Evolutionary conservation across 495 filamentous ascomycete species (phyloP).

Genomic region (Hypoxylon rickii): DNA sequence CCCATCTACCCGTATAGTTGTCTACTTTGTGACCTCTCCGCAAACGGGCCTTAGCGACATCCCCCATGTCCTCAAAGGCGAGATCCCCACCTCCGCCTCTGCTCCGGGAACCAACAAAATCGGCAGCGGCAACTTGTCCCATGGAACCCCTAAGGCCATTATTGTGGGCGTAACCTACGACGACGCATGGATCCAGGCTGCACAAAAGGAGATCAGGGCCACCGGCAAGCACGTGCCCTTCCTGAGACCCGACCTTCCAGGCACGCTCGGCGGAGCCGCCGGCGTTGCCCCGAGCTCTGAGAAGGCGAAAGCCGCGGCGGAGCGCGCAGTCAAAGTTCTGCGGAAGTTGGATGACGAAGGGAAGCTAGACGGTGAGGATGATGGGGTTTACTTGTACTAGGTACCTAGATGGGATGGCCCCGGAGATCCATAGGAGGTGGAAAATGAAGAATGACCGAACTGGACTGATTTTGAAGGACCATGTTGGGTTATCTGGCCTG

Average conservation of each 20-base stretch:
- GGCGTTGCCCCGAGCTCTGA: neutral
- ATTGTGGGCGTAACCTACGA: slow-evolving; percentile 15
- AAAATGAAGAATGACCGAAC: no score
- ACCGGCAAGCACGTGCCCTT: slow-evolving; percentile 11
- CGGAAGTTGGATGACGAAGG: slow-evolving; percentile 24
- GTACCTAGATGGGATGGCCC: no score
- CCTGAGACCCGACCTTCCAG: slow-evolving; percentile 14
- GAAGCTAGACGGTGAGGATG: slow-evolving; percentile 20
- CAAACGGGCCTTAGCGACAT: slow-evolving; percentile 12
- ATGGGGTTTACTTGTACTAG: slow-evolving; percentile 23
- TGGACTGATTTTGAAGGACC: no score
- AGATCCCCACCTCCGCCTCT: slow-evolving; percentile 3
- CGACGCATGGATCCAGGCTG: slow-evolving; percentile 10
- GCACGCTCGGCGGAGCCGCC: neutral
- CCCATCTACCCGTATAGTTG: neutral
- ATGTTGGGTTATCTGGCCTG: no score
- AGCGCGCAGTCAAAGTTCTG: slow-evolving; percentile 8
- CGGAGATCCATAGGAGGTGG: no score
- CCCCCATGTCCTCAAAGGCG: slow-evolving; percentile 15
- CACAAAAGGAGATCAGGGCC: slow-evolving; percentile 5
- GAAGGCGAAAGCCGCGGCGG: slow-evolving; percentile 2
- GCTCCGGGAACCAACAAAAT: neutral
- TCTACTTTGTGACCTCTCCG: slow-evolving; percentile 18
- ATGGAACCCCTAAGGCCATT: slow-evolving; percentile 12
- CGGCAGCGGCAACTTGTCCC: slow-evolving; percentile 1